Evolutionary conservation across 208 protist genomes (phyloP).

Genomic region (Crithidia sp.): DNA sequence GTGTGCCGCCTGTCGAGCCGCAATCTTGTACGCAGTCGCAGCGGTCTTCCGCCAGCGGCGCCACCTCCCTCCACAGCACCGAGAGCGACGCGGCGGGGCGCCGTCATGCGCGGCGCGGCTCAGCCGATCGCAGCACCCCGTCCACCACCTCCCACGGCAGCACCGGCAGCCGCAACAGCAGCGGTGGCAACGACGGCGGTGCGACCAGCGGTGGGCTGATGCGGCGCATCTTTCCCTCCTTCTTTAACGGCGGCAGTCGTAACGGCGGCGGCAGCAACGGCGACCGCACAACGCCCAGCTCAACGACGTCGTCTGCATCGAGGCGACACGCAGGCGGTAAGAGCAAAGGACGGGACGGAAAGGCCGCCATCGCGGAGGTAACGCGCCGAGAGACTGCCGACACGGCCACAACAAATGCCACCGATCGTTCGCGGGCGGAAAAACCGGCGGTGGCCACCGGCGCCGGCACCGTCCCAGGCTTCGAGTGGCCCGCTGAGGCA

Average conservation of each 20-base stretch:
- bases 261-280: neutral
- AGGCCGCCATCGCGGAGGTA: neutral
- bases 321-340: neutral
- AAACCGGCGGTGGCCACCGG: too few species aligned
- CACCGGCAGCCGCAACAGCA: neutral
- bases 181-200: neutral
- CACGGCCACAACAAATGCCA: neutral
- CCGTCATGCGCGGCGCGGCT: too few species aligned
- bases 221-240: neutral
- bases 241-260: neutral
- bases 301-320: neutral
- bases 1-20: too few species aligned
- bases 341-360: neutral
- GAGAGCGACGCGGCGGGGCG: neutral
- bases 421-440: too few species aligned
- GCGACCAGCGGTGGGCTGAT: neutral
- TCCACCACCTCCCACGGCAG: neutral
- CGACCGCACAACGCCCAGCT: neutral
- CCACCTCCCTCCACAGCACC: constrained; percentile 10
- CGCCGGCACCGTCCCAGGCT: constrained; percentile 13
- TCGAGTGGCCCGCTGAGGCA: constrained; percentile 15
- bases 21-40: too few species aligned
- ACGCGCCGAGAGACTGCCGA: too few species aligned
- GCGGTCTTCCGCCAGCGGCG: neutral
- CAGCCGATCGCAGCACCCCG: too few species aligned